Evolutionary conservation across 2,329 filamentous ascomycete species (phyloP).

Genomic region (Fusarium metavorans): DNA sequence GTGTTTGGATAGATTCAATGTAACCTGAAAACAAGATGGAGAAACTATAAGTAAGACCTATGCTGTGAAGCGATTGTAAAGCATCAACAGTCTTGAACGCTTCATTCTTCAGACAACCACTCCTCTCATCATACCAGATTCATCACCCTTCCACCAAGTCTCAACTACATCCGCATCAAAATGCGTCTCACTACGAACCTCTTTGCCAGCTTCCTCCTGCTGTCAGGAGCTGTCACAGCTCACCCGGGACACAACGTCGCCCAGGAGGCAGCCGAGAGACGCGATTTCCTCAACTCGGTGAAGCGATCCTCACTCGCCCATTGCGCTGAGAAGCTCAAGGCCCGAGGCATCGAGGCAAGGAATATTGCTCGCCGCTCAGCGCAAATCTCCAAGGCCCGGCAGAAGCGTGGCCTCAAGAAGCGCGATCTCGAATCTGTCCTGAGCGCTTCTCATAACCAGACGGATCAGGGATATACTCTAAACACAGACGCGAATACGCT

Average conservation of each 20-base stretch:
- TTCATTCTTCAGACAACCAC: not conserved
- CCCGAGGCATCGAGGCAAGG: slow-evolving; percentile 58
- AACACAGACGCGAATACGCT: slow-evolving; percentile 49
- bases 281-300: slow-evolving; percentile 53
- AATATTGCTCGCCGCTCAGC: slow-evolving; percentile 59
- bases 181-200: slow-evolving; percentile 15
- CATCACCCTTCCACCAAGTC: not conserved
- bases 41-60: not conserved
- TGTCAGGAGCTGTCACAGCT: slow-evolving; percentile 44
- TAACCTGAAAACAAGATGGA: not conserved
- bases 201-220: slow-evolving; percentile 24
- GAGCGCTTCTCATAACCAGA: slow-evolving; percentile 53
- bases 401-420: slow-evolving; percentile 49
- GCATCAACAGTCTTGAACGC: not conserved
- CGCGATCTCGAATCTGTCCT: slow-evolving; percentile 51
- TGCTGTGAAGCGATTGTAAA: not conserved
- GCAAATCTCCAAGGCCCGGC: slow-evolving; percentile 55
- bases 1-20: not conserved
- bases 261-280: slow-evolving; percentile 63
- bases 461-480: slow-evolving; percentile 48
- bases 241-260: slow-evolving; percentile 63
- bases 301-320: slow-evolving; percentile 58
- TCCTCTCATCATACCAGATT: not conserved
- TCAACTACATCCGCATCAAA: not conserved
- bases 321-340: slow-evolving; percentile 60